Percentiles rank a stretch among this genome's conserved stretches.
Evolutionary conservation across 306 rosid genomes (phyloP).

Genomic region (Echinosophora koreensis): DNA sequence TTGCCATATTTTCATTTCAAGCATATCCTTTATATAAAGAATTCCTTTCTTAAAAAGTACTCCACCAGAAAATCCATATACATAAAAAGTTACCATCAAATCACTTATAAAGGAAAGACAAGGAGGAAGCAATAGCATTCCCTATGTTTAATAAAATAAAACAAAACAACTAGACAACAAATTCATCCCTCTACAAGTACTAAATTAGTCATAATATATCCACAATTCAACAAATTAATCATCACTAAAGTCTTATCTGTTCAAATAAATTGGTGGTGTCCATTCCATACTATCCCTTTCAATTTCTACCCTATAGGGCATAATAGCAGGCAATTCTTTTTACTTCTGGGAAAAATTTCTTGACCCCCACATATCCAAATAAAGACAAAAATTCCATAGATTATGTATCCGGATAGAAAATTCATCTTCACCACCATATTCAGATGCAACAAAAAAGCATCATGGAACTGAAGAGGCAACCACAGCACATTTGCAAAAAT

Average conservation of each 20-base stretch:
- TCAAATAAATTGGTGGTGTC: too few species aligned
- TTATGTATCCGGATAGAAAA: background rate
- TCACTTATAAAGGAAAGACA: conserved; percentile 1
- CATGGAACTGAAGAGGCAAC: conserved; percentile 24
- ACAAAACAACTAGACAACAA: conserved; percentile 25
- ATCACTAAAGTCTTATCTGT: background rate
- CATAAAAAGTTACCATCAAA: conserved; percentile 28
- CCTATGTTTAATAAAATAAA: background rate
- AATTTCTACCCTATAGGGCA: conserved; percentile 28
- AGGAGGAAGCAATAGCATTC: conserved; percentile 14
- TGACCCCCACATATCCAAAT: background rate
- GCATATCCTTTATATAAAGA: background rate
- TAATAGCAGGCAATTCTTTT: background rate
- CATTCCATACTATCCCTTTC: too few species aligned
- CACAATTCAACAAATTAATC: conserved; percentile 30
- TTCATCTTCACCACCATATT: background rate
- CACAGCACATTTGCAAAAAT: conserved; percentile 19
- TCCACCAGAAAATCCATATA: conserved; percentile 21
- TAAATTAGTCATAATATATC: background rate
- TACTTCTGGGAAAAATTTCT: background rate
- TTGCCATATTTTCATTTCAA: conserved; percentile 22
- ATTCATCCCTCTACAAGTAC: background rate
- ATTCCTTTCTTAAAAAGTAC: conserved; percentile 34
- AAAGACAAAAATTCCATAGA: conserved; percentile 19
- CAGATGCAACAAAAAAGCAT: conserved; percentile 31